Percentiles rank a stretch among this genome's conserved stretches.
phyloP scores from a whole-genome alignment of 2,329 filamentous ascomycete species.

The Ascochyta fabae region DNA sequence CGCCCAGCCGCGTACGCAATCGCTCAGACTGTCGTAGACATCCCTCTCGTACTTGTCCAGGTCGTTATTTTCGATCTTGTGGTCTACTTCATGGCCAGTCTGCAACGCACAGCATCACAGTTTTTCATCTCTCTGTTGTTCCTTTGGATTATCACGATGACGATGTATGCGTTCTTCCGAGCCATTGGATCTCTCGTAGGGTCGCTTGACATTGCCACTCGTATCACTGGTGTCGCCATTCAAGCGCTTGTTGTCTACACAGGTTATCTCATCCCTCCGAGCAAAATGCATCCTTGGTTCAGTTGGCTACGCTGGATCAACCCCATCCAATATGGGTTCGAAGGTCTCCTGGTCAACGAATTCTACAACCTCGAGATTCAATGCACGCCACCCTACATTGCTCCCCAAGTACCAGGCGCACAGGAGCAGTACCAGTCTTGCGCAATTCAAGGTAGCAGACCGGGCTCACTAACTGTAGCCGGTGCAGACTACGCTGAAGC shows the following conservation, averaged over 20 bases:
- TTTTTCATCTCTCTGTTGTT: conserved; percentile 69
- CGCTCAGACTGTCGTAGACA: conserved; percentile 63
- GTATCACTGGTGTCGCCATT: conserved; percentile 51
- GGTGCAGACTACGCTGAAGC: conserved; percentile 64
- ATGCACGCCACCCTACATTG: conserved; percentile 63
- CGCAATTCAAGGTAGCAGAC: conserved; percentile 62
- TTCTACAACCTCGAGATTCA: conserved; percentile 65
- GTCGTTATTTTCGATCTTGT: conserved; percentile 65
- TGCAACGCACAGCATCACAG: conserved; percentile 63
- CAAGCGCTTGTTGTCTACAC: conserved; percentile 51
- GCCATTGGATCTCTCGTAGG: conserved; percentile 46
- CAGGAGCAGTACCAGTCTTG: conserved; percentile 63
- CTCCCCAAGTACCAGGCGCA: conserved; percentile 59
- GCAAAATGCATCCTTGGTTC: conserved; percentile 52
- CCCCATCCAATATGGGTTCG: conserved; percentile 73
- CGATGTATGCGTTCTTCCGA: conserved; percentile 53
- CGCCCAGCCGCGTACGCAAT: conserved; percentile 66
- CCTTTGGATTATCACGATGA: conserved; percentile 63
- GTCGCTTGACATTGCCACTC: conserved; percentile 47
- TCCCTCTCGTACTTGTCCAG: conserved; percentile 64
- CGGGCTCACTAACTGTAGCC: conserved; percentile 59
- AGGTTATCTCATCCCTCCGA: conserved; percentile 49
- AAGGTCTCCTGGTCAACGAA: conserved; percentile 73
- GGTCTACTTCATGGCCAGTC: conserved; percentile 67
- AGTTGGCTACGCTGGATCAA: conserved; percentile 52